Conservation (phyloP, 2,329 filamentous ascomycete species). For the Ophiostoma perfectum region DNA sequence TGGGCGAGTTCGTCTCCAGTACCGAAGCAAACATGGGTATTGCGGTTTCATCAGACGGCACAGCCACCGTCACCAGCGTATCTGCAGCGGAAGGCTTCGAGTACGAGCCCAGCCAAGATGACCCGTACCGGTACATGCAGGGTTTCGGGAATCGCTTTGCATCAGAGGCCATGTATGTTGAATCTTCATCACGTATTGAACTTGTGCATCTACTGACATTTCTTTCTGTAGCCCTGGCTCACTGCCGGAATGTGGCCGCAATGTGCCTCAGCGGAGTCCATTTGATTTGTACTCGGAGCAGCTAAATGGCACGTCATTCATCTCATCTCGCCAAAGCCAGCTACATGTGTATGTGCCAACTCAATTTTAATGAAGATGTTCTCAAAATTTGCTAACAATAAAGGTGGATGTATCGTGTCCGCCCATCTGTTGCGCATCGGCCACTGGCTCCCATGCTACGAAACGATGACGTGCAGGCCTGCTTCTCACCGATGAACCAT, state of each 20-base stretch:
- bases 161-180: slow-evolving; percentile 38
- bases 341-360: slow-evolving; percentile 35
- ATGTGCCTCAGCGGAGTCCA: slow-evolving; percentile 41
- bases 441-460: slow-evolving; percentile 14
- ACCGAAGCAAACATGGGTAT: not conserved
- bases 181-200: not conserved
- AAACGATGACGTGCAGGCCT: slow-evolving; percentile 34
- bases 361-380: not conserved
- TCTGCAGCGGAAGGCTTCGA: slow-evolving; percentile 13
- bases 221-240: slow-evolving; percentile 34
- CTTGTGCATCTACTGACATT: not conserved
- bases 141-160: slow-evolving; percentile 51
- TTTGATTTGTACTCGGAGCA: slow-evolving; percentile 44
- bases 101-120: slow-evolving; percentile 16
- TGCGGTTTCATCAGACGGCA: not conserved
- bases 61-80: not conserved
- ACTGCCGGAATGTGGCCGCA: slow-evolving; percentile 39
- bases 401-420: slow-evolving; percentile 22
- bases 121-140: slow-evolving; percentile 50
- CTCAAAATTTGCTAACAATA: slow-evolving; percentile 22
- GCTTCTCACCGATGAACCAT: slow-evolving; percentile 44
- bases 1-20: slow-evolving; percentile 6
- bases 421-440: slow-evolving; percentile 14
- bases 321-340: slow-evolving; percentile 30
- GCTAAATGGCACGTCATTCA: slow-evolving; percentile 41